Evolutionary conservation across 2,329 filamentous ascomycete genomes (phyloP).

Genomic region (Colletotrichum eremochloae): DNA sequence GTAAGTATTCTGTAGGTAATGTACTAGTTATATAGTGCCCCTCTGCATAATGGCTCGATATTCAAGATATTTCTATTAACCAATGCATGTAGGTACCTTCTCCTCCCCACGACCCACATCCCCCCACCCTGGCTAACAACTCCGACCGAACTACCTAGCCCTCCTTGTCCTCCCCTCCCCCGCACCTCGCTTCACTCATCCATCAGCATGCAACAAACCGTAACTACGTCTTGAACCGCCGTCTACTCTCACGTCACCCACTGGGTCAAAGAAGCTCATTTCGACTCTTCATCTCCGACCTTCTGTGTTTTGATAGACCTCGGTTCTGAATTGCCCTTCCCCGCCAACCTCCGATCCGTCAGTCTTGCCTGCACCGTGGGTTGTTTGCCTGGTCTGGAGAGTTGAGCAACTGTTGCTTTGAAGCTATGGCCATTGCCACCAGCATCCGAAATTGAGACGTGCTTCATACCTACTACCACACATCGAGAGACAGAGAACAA

Average conservation of each 20-base stretch:
- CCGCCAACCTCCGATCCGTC: background rate
- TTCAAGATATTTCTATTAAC: background rate
- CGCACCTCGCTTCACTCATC: background rate
- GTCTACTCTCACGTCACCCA: background rate
- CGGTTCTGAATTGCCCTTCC: background rate
- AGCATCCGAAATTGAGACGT: constrained; percentile 3
- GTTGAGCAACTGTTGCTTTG: background rate
- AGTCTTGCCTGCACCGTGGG: background rate
- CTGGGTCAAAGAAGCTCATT: background rate
- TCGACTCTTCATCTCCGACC: background rate
- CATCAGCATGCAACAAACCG: constrained; percentile 2
- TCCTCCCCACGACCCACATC: background rate
- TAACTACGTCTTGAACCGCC: background rate
- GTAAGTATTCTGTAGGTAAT: too few relatives aligned
- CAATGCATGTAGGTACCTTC: background rate
- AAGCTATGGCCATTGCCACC: constrained; percentile 14
- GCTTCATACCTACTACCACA: background rate
- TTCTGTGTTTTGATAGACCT: background rate
- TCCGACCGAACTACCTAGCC: background rate
- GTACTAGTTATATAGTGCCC: too few relatives aligned
- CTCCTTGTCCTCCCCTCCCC: background rate
- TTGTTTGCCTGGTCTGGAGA: background rate
- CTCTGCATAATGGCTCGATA: background rate
- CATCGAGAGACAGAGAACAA: background rate
- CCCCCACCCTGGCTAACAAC: background rate